Conservation (phyloP, 257 asterid genomes). For the Scutellaria barbata region DNA sequence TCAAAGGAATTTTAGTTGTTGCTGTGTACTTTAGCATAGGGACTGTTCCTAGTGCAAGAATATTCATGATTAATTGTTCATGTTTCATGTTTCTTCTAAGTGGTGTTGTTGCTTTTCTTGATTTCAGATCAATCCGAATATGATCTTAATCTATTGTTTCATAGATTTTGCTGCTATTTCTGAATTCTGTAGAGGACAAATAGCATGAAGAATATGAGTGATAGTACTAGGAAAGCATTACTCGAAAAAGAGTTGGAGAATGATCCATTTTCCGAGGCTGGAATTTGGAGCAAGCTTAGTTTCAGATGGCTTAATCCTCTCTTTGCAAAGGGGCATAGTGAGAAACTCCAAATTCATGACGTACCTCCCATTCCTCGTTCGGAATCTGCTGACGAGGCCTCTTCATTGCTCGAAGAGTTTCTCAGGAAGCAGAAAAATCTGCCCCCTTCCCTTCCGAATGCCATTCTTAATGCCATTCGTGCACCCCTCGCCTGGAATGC, state of each 20-base stretch:
- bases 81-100: too few species aligned
- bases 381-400: constrained; percentile 72
- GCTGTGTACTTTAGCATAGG: constrained; percentile 14
- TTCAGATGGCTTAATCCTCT: constrained; percentile 86
- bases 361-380: constrained; percentile 63
- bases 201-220: constrained; percentile 34
- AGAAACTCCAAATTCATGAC: constrained; percentile 54
- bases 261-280: constrained; percentile 63
- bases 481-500: constrained; percentile 67
- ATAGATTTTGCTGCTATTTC: constrained; percentile 42
- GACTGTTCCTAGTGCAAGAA: constrained; percentile 34
- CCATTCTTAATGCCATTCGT: constrained; percentile 50
- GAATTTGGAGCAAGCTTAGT: constrained; percentile 71
- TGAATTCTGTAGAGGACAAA: constrained; percentile 38
- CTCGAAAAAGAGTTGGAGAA: constrained; percentile 29
- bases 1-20: constrained; percentile 25
- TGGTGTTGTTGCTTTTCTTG: constrained; percentile 14
- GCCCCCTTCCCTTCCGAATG: constrained; percentile 53
- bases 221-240: constrained; percentile 46
- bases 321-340: constrained; percentile 55
- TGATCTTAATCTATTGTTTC: too few species aligned
- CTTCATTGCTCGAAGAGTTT: constrained; percentile 64
- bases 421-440: constrained; percentile 53
- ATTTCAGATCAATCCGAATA: constrained; percentile 25
- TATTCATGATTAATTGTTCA: neutral